phyloP scores from a whole-genome alignment of 345 rosid species.

The Melaleuca quinquenervia region DNA sequence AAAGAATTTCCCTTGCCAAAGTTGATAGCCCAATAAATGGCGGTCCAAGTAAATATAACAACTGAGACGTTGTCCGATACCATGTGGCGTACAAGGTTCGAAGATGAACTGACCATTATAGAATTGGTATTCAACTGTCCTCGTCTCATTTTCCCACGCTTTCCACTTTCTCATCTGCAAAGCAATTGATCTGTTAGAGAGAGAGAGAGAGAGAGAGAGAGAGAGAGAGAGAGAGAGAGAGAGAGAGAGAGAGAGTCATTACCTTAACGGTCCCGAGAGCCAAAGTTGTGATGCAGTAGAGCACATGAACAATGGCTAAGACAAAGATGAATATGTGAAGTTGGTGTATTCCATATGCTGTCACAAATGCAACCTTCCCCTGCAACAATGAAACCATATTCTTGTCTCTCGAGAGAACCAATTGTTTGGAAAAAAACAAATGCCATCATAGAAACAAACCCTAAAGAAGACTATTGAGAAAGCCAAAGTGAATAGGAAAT shows the following conservation, averaged over 20 bases:
- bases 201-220: background rate
- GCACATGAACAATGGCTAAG: slow-evolving; percentile 64
- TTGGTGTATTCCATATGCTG: slow-evolving; percentile 73
- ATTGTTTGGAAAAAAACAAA: no score
- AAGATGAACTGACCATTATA: slow-evolving; percentile 23
- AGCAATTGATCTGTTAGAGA: background rate
- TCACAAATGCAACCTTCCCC: slow-evolving; percentile 75
- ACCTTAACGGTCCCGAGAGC: slow-evolving; percentile 70
- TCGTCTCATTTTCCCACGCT: slow-evolving; percentile 82
- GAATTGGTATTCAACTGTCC: slow-evolving; percentile 63
- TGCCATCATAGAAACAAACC: no score
- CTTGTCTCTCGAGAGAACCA: background rate
- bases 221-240: background rate
- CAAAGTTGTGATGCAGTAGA: slow-evolving; percentile 60
- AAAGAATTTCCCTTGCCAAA: background rate
- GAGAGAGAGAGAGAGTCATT: background rate
- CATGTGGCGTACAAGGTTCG: background rate
- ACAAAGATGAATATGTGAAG: slow-evolving; percentile 83
- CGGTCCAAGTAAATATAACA: background rate
- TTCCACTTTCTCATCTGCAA: slow-evolving; percentile 85
- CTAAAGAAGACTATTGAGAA: no score
- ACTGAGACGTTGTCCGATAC: background rate
- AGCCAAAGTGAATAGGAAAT: background rate
- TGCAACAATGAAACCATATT: slow-evolving; percentile 4
- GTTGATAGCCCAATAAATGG: background rate